phyloP scores from a whole-genome alignment of 768 basidiomycete genomes.

The Pisolithus albus region DNA sequence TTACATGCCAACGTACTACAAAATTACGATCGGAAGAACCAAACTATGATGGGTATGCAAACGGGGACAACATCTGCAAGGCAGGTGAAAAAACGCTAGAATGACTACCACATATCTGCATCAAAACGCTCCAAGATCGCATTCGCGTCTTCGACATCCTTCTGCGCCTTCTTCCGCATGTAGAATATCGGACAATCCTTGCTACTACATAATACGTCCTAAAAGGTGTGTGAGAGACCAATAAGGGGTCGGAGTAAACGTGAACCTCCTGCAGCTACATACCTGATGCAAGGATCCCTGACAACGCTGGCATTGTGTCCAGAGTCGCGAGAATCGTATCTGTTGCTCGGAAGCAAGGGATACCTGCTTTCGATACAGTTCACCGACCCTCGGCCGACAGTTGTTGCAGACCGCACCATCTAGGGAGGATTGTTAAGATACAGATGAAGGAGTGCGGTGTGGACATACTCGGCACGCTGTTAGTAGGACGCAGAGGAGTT shows the following conservation, averaged over 20 bases:
- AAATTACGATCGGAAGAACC: background rate
- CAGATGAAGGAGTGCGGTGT: background rate
- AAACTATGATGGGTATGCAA: background rate
- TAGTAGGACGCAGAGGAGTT: conserved; percentile 72
- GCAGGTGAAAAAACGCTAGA: background rate
- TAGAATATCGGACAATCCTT: conserved; percentile 99
- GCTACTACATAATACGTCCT: conserved; percentile 96
- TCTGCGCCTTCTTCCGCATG: conserved; percentile 97
- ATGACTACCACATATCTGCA: conserved; percentile 54
- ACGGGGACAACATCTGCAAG: too few species aligned
- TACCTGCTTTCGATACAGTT: conserved; percentile 90
- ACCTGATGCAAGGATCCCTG: conserved; percentile 97
- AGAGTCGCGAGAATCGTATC: conserved; percentile 87
- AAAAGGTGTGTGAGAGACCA: conserved; percentile 1
- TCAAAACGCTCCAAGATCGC: conserved; percentile 81
- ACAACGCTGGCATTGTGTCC: conserved; percentile 99
- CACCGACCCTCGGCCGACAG: conserved; percentile 77
- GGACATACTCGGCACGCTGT: conserved; percentile 62
- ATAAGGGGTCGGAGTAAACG: background rate
- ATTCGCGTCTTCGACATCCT: conserved; percentile 88
- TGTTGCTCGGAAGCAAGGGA: conserved; percentile 68
- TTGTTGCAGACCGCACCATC: conserved; percentile 94
- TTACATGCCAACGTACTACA: background rate
- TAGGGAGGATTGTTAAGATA: conserved; percentile 25
- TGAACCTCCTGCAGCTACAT: conserved; percentile 1